Base-by-base conservation (phyloP, 2,329 filamentous ascomycete genomes). In the Sporothrix variecibatus region DNA sequence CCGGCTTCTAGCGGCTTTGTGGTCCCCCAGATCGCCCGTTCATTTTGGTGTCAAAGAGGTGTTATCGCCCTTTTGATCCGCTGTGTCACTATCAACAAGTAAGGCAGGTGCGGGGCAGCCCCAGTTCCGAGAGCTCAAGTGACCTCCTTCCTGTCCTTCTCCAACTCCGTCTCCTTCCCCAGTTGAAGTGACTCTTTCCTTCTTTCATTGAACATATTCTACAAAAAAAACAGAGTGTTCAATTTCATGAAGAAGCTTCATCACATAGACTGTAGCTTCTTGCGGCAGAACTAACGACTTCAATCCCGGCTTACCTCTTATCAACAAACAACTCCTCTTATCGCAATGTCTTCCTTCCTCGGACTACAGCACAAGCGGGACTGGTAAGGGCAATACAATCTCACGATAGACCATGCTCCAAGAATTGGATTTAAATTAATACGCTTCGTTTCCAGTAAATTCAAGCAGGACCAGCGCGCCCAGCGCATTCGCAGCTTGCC, bases 381-480 rank as follows among this genome's bases (percentile, higher is more conserved):
- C 71, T 78, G 76, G 77, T 78, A 60, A 20, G 51, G 51, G 8
- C 20, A 53, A n/a, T 4, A 12, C n/a, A 15, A 53, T 2, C 23
- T 26, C n/a, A 53, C n/a, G 51, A 53, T 53, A 53, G 28, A 56
- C 2, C 12, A 4, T 26, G 12, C 4, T 56, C 15, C 6, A 20
- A 20, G 26, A 17, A 43, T 20, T 56, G 17, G 34, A 26, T 31
- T 80, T 85, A 75, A 85, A 78, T 7, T 51, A 31, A 72, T 56
- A 56, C 26, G 38, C 1, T 34, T 15, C 76, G 38, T 28, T 23
- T 2, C 69, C 79, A 97, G 94, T 84, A 87, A 90, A 78, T 88
- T 89, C 81, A 98, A 98, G 85, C 93, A 96, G 83, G 83, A 89
- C 75, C 90, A 97, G 81, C 91, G 95, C 56, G 85, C 87, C 20